phyloP scores from a whole-genome alignment of 176 grass and related monocot species.

The Alopecurus myosuroides region DNA sequence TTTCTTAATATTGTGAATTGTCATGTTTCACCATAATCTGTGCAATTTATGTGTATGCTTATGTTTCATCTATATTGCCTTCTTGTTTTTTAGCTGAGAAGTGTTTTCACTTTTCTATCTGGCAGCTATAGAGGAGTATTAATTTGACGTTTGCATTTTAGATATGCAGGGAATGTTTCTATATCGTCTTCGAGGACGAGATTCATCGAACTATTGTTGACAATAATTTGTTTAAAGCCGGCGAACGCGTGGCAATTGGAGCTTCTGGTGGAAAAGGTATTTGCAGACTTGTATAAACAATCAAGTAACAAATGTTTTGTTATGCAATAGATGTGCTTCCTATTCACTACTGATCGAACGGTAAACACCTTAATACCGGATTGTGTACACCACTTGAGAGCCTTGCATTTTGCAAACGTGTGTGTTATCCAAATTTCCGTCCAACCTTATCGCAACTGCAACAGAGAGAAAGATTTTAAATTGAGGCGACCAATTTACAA shows the following conservation, averaged over 20 bases:
- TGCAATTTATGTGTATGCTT: background rate
- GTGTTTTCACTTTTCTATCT: background rate
- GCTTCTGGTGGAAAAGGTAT: conserved; percentile 98
- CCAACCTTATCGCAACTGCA: background rate
- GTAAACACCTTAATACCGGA: background rate
- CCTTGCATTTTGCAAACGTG: background rate
- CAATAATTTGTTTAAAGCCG: conserved; percentile 77
- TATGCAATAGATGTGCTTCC: background rate
- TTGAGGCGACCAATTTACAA: background rate
- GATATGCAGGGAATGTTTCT: conserved; percentile 94
- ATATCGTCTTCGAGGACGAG: conserved; percentile 82
- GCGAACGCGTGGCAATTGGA: conserved; percentile 84
- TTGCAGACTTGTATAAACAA: background rate
- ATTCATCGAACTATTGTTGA: conserved; percentile 81
- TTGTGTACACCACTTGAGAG: background rate
- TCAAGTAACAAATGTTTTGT: background rate
- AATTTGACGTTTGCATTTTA: conserved; percentile 31
- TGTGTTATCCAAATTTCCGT: background rate
- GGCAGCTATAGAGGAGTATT: background rate
- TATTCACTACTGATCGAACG: background rate
- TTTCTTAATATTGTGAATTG: background rate
- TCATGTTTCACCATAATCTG: background rate
- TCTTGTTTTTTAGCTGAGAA: background rate
- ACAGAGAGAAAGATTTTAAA: background rate
- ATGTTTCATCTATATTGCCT: background rate